A percentile compares a stretch with the other conserved stretches of the same genome.
Evolutionary conservation across 768 basidiomycete genomes (phyloP).

Genomic region (Termitomyces sp.): DNA sequence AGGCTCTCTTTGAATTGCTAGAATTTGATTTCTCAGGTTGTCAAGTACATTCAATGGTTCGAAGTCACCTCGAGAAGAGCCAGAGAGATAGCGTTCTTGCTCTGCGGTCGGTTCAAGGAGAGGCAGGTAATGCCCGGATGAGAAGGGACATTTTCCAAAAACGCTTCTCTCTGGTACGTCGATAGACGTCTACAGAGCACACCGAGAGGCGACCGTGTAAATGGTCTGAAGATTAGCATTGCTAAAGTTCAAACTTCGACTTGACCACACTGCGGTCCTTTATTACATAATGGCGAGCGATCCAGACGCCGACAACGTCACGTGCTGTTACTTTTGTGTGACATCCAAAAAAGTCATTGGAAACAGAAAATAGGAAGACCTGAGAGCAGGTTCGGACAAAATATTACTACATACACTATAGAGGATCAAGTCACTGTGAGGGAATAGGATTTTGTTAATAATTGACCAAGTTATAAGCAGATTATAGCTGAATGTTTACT

Average conservation of each 20-base stretch:
- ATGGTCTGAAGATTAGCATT: conserved; percentile 2
- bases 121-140: conserved; percentile 67
- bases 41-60: neutral
- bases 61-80: conserved; percentile 57
- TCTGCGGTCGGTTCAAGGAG: conserved; percentile 75
- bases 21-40: neutral
- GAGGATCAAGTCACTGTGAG: too few species aligned
- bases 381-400: too few species aligned
- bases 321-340: too few species aligned
- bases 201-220: neutral
- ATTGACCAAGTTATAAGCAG: too few species aligned
- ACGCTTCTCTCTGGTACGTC: conserved; percentile 25
- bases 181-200: conserved; percentile 10
- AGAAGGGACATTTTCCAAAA: conserved; percentile 45
- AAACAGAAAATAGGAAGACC: too few species aligned
- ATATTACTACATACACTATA: too few species aligned
- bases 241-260: neutral
- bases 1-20: conserved; percentile 73
- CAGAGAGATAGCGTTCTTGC: conserved; percentile 84
- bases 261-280: too few species aligned
- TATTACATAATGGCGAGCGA: too few species aligned
- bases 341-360: too few species aligned
- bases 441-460: too few species aligned
- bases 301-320: too few species aligned
- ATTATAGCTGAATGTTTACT: too few species aligned